Evolutionary conservation across 2,329 filamentous ascomycete genomes (phyloP), one percentile per base, ranked within the genome.

Genomic region (Beauveria medogensis): DNA sequence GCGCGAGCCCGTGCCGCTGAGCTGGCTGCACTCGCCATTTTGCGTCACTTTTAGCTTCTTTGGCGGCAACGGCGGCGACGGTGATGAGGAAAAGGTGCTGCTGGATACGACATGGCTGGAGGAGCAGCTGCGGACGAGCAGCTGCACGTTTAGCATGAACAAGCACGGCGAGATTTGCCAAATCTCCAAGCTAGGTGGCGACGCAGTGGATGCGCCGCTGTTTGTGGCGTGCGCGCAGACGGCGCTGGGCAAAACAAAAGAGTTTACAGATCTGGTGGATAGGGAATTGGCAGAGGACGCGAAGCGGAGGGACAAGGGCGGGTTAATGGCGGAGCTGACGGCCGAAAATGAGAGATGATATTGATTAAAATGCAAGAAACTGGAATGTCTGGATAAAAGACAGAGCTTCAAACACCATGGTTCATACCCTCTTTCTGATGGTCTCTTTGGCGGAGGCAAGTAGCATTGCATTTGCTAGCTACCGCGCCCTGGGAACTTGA

Each of bases 41-140:
- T 96, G 92, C 70, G 82, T 97, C 51, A 96, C 92, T 0, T 96
- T 96, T 74, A 90, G 86, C 68, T 93, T 92, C 70, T 97, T 89
- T 74, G 80, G 84, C 69, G 81, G 89, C 34, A 84, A 87, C 41
- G 90, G 86, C 5, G 87, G 86, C 5, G 87, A 89, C 16, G 44
- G 9, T 0, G 59, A n/a, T 5, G 53, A 52, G 1, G 40, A 40
- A 66, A 70, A 66, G 20, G 82, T 90, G 48, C 69, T 92, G 58
- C 71, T 90, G n/a, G 90, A 94, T 72, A 82, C 89, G 3, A 88
- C 81, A 48, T 78, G 85, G 72, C 73, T 90, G 44, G 90, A 94
- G 75, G 90, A 94, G 75, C 88, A 91, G 72, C 79, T 92, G 61
- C 80, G 89, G 22, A 82, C 88, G 44, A 87, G 85, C 61, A 86